Base-by-base conservation (phyloP, 2,329 filamentous ascomycete genomes). In the Sphaerulina populicola region DNA sequence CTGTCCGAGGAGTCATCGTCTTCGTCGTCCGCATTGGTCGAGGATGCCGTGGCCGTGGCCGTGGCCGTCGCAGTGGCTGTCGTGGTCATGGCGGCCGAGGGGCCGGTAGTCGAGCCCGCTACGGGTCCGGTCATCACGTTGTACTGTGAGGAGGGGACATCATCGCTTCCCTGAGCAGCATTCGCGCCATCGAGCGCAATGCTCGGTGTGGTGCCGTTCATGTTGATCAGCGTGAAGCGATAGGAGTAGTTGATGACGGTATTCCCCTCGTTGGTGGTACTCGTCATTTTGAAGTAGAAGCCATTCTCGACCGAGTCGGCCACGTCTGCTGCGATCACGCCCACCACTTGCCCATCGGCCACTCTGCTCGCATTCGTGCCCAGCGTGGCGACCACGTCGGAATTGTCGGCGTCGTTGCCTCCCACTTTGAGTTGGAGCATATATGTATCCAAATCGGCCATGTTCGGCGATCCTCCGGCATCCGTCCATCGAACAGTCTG, bases 191-290 rank as follows among this genome's bases (percentile, higher is more conserved):
- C 49, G 12, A 65, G 58, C 42, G 77, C 66, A 35, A 60, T 61
- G 1, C 70, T 52, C 2, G 74, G 68, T 60, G 83, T 83, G 3
- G 68, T 68, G 27, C 81, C 81, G 2, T 75, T 81, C 81, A 85
- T 83, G 58, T 74, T 75, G 15, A 71, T 72, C 44, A 85, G 68
- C 6, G 78, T 75, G 67, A 86, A 86, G 53, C 81, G 80, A 42
- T 71, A 60, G 4, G 80, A 83, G 62, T 76, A 84, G 60, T 78
- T 80, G 52, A 74, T 76, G 23, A 80, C 71, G 21, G 23, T 33
- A 14, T 55, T 53, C 6, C 55, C 57, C 7, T 51, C 46, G 0
- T 52, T 52, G 1, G 57, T 59, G 12, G 57, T 59, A 37, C 52
- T 52, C 10, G 46, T 56, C 58, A 60, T 60, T 15, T 45, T 47